These are phyloP conservation scores for Nyctanthes arbortristis DNA, from an alignment of 257 asterid species.

Conservation along the genomic window DNA sequence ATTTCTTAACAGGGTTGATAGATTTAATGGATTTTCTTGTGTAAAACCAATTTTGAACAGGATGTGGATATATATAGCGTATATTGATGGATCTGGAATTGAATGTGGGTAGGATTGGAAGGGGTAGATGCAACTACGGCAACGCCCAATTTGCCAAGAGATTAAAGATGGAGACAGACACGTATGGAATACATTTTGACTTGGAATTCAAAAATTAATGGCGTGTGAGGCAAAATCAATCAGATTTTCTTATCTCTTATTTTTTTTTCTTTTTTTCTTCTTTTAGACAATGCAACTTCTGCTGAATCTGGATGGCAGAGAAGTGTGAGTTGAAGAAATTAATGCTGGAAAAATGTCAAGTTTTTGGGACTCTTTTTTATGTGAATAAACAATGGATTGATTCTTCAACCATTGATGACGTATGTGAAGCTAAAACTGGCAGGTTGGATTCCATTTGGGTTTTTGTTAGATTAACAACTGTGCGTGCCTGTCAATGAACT, in stretches of 20 bases:
- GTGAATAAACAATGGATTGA: neutral
- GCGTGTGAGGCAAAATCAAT: neutral
- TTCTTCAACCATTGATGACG: neutral
- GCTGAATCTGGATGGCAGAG: neutral
- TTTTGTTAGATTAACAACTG: neutral
- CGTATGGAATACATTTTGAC: too few relatives aligned
- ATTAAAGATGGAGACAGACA: neutral
- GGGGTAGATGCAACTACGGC: conserved; percentile 34
- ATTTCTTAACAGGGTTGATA: neutral
- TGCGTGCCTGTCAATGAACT: neutral
- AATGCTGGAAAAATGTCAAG: conserved; percentile 1
- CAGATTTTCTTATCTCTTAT: neutral
- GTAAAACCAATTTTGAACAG: neutral
- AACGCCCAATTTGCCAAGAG: neutral
- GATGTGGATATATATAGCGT: neutral
- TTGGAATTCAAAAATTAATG: neutral
- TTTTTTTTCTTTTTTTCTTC: neutral
- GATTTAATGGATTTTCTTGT: neutral
- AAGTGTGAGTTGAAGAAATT: neutral
- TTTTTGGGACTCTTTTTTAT: neutral
- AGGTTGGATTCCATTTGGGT: neutral
- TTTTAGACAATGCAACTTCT: neutral
- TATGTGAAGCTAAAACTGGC: neutral
- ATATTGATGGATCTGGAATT: neutral
- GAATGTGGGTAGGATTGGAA: conserved; percentile 19